Evolutionary conservation across 306 rosid species (phyloP).

Genomic region (Trichosanthes truncata): DNA sequence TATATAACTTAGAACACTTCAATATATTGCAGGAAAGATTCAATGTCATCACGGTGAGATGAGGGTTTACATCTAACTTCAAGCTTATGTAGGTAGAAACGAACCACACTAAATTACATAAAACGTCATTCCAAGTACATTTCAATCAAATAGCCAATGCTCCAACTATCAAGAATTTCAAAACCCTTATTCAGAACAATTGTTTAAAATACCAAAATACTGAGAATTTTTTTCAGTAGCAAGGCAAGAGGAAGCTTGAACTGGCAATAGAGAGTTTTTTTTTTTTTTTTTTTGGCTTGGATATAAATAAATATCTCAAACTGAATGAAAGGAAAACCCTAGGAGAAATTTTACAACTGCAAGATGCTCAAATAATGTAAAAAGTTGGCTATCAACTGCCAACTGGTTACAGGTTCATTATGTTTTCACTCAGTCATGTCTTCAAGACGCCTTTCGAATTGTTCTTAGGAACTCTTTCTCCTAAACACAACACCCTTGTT

Average conservation of each 20-base stretch:
- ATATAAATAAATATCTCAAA: not conserved
- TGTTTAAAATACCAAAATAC: not conserved
- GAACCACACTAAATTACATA: not conserved
- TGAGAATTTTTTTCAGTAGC: too few relatives aligned
- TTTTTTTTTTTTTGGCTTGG: not conserved
- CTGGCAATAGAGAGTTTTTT: too few relatives aligned
- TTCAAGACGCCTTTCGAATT: not conserved
- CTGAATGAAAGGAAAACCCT: not conserved
- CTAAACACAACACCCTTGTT: not conserved
- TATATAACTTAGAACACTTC: too few relatives aligned
- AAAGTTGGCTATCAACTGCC: not conserved
- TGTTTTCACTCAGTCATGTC: not conserved
- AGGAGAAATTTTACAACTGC: not conserved
- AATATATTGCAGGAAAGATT: too few relatives aligned
- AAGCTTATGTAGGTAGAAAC: not conserved
- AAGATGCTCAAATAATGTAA: not conserved
- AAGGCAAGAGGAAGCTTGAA: too few relatives aligned
- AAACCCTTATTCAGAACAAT: not conserved
- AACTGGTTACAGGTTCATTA: not conserved
- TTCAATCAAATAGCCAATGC: not conserved
- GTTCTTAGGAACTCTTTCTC: not conserved
- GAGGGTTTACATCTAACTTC: not conserved
- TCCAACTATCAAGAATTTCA: not conserved
- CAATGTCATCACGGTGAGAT: too few relatives aligned
- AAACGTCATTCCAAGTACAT: not conserved